Base-by-base conservation (phyloP, 2,329 filamentous ascomycete species). In the Neoscytalidium dimidiatum region DNA sequence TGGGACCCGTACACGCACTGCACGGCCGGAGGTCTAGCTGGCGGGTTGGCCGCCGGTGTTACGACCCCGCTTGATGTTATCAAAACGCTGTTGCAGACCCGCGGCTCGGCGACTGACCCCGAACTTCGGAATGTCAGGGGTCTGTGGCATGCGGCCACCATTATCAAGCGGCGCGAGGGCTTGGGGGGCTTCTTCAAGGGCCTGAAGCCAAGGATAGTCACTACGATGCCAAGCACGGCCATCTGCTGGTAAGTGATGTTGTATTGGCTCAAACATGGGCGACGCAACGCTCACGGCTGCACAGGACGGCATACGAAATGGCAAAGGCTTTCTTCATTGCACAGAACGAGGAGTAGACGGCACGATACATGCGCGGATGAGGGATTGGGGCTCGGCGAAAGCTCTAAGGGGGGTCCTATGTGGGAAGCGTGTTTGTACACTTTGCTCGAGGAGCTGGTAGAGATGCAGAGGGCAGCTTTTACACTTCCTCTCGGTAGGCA, bases 11-110 rank as follows among this genome's bases (percentile, higher is more conserved):
- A 94, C 71, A 97, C 94, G 49, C 95, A 99, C 80, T 98, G 94
- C 75, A 84, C 93, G 65, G 94, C 95, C 19, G 95, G 95, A 75
- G 95, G 92, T 67, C 83, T 98, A 66, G 95, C 94, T 21, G 95
- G 95, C 77, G 95, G 95, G 5, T 89, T 98, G 72, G 95, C 95
- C 2, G 94, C 95, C 21, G 95, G 92, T 51, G 83, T 98, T 57
- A 99, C 95, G 3, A 99, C 95, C 0, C 95, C 95, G 3, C 89
- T 99, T 82, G 95, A 99, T 74, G 95, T 99, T 41, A 95, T 99
- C 78, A 99, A 99, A 84, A 99, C 95, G 1, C 88, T 99, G 79
- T 81, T 99, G 71, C 95, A 99, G 79, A 99, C 95, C 8, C 87
- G 94, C 72, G 95, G 95, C 60, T 91, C 90, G 52, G 92, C 92